Base-by-base conservation (phyloP, 2,329 filamentous ascomycete species). In the Hypoxylon sp. region DNA sequence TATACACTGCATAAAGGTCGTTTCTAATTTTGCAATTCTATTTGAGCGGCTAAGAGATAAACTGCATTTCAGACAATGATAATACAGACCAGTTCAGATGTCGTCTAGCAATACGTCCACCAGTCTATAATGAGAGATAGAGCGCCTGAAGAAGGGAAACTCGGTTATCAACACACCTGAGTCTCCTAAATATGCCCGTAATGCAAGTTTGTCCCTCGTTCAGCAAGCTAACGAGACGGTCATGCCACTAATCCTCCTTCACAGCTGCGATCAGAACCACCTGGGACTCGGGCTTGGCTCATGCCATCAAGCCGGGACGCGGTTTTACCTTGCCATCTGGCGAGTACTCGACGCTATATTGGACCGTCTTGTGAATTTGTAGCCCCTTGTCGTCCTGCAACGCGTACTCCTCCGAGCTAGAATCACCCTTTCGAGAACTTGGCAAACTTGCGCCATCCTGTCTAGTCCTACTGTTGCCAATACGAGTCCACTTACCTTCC, bases 261-360 rank as follows among this genome's bases (percentile, higher is more conserved):
- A 32, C 13, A 17, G 5, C 13, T 43, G 11, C 28, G 11, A 6
- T 17, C 2, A 28, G 32, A 19, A 11, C 21, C 5, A 17, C 28
- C 13, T 32, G 3, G 43, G 14, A 25, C 13, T 55, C 21, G 30
- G 51, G 43, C 43, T n/a, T 21, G 6, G 10, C 28, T 55, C 32
- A 46, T 28, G 19, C 17, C 17, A 23, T 51, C 10, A 38, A 19
- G 14, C 48, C 51, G 9, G 21, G 11, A n/a, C 21, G 53, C 21
- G 48, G 30, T 11, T 48, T 60, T 11, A n/a, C 36, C 25, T 57
- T 65, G 7, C 55, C 56, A 19, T 67, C 68, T 30, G 67, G 58
- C 11, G 74, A 74, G 46, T 74, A 76, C 60, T 76, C 75, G 30
- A 78, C 71, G 17, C 67, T 76, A 48, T 76, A 77, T 25, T 75